phyloP scores from a whole-genome alignment of 108 stramenopile genomes.

The Fragilariopsis cylindrus region DNA sequence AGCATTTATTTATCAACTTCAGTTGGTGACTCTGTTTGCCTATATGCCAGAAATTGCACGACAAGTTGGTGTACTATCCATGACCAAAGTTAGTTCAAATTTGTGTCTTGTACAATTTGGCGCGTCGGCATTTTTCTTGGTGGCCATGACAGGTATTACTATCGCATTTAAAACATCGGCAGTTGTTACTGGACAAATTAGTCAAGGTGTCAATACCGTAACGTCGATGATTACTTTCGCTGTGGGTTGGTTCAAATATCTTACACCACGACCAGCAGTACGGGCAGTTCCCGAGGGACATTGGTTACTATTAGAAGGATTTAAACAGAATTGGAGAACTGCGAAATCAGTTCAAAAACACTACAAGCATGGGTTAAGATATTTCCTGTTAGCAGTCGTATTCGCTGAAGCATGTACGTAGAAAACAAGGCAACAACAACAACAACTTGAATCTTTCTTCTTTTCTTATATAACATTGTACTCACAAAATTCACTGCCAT shows the following conservation, averaged over 20 bases:
- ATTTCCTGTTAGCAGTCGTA: slow-evolving; percentile 56
- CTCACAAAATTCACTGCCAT: not conserved
- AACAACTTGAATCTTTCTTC: not conserved
- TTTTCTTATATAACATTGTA: not conserved
- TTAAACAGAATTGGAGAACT: slow-evolving; percentile 53
- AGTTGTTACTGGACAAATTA: slow-evolving; percentile 33
- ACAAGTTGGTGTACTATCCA: slow-evolving; percentile 36
- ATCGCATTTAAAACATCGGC: slow-evolving; percentile 25
- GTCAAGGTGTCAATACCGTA: slow-evolving; percentile 17
- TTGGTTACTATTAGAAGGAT: slow-evolving; percentile 36
- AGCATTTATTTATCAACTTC: slow-evolving; percentile 46
- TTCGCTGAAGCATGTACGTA: slow-evolving; percentile 44
- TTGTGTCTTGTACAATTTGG: slow-evolving; percentile 50
- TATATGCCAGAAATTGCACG: slow-evolving; percentile 61
- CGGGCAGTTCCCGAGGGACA: slow-evolving; percentile 44
- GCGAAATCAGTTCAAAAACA: slow-evolving; percentile 36
- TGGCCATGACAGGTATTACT: slow-evolving; percentile 40
- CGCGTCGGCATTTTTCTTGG: slow-evolving; percentile 43
- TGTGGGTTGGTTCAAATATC: slow-evolving; percentile 39
- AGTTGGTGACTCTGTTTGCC: slow-evolving; percentile 24
- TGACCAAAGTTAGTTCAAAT: slow-evolving; percentile 29
- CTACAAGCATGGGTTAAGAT: slow-evolving; percentile 37
- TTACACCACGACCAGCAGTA: slow-evolving; percentile 31
- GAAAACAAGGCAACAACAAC: not conserved
- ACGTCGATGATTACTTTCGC: slow-evolving; percentile 8